Conservation (phyloP, 192 early-diverging fungal species). For the Coemansia furcata region DNA sequence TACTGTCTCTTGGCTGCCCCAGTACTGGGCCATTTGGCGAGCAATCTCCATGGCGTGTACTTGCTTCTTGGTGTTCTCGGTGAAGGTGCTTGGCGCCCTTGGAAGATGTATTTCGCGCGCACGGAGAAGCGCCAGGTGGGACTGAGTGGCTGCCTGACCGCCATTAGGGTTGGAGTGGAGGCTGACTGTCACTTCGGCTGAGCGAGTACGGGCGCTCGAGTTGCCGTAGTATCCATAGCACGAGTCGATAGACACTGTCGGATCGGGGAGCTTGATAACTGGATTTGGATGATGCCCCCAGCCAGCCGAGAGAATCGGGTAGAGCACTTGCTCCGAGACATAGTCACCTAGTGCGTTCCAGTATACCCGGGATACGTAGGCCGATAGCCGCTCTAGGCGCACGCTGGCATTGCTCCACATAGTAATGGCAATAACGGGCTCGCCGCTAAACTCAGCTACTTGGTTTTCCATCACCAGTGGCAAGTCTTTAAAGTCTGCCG, state of each 20-base stretch:
- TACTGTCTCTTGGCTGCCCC: slow-evolving; percentile 42
- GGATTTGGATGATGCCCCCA: slow-evolving; percentile 29
- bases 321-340: slow-evolving; percentile 47
- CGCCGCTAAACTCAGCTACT: slow-evolving; percentile 37
- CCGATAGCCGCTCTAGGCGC: slow-evolving; percentile 34
- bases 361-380: slow-evolving; percentile 46
- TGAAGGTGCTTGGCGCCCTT: slow-evolving; percentile 38
- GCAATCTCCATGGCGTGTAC: slow-evolving; percentile 52
- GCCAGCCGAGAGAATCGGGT: slow-evolving; percentile 39
- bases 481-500: slow-evolving; percentile 23
- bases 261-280: slow-evolving; percentile 38
- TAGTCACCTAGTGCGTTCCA: slow-evolving; percentile 54
- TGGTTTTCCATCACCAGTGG: slow-evolving; percentile 32
- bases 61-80: slow-evolving; percentile 44
- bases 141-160: slow-evolving; percentile 5
- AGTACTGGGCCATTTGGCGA: slow-evolving; percentile 53
- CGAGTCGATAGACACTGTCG: slow-evolving; percentile 21
- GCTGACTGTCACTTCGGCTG: slow-evolving; percentile 26
- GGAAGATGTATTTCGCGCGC: slow-evolving; percentile 21
- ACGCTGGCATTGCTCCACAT: slow-evolving; percentile 48
- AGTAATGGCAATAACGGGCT: slow-evolving; percentile 41
- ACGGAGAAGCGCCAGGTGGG: slow-evolving; percentile 26
- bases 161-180: slow-evolving; percentile 15
- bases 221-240: slow-evolving; percentile 13
- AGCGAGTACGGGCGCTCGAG: neutral